Evolutionary conservation across 768 basidiomycete species (phyloP).

Genomic region (Cyathus striatus): DNA sequence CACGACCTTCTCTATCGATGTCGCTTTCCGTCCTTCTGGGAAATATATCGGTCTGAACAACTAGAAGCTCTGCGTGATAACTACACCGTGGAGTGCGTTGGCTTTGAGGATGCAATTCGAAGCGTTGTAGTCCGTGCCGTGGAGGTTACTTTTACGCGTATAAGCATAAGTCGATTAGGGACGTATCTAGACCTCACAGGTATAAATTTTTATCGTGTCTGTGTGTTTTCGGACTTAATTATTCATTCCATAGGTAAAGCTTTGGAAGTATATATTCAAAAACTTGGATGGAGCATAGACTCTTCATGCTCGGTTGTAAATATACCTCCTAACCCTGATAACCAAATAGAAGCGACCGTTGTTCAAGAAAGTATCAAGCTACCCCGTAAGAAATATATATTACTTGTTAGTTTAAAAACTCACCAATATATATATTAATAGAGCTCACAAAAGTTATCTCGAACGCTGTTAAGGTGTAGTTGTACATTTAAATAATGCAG

Average conservation of each 20-base stretch:
- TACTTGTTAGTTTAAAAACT: slow-evolving; percentile 1
- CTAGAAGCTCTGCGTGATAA: slow-evolving; percentile 75
- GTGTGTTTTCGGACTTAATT: background rate
- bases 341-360: slow-evolving; percentile 81
- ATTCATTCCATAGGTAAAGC: slow-evolving; percentile 37
- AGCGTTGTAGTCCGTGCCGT: slow-evolving; percentile 75
- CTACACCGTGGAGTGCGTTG: slow-evolving; percentile 78
- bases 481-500: too few relatives aligned
- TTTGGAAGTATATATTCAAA: slow-evolving; percentile 53
- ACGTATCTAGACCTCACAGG: slow-evolving; percentile 69
- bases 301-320: slow-evolving; percentile 47
- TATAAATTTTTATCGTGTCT: slow-evolving; percentile 18
- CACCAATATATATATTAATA: slow-evolving; percentile 20
- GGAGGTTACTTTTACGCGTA: slow-evolving; percentile 72
- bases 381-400: slow-evolving; percentile 51
- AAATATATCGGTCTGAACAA: slow-evolving; percentile 61
- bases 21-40: slow-evolving; percentile 87
- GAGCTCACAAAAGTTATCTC: slow-evolving; percentile 75
- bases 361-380: slow-evolving; percentile 81
- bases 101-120: slow-evolving; percentile 81
- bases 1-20: slow-evolving; percentile 75
- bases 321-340: slow-evolving; percentile 81
- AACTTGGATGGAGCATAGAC: slow-evolving; percentile 66
- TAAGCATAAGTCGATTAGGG: slow-evolving; percentile 59
- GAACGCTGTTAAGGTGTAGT: slow-evolving; percentile 57